Conservation (phyloP, 2,329 filamentous ascomycete species). For the Thermoascus crustaceus region DNA sequence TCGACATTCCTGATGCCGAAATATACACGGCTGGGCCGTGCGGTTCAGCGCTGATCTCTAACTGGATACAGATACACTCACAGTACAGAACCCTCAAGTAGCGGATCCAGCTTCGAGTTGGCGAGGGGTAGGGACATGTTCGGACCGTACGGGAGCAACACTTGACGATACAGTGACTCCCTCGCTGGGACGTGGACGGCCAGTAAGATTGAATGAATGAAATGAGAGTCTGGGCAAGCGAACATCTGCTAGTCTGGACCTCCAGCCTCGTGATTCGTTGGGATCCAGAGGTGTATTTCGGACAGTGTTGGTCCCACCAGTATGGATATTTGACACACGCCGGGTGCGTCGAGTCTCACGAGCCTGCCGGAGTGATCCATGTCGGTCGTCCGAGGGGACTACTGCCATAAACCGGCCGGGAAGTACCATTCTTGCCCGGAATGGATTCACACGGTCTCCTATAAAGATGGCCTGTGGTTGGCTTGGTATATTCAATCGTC, state of each 20-base stretch:
- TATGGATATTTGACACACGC: background rate
- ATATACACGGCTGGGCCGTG: too few species aligned
- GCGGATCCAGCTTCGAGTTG: slow-evolving; percentile 16
- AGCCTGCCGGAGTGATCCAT: slow-evolving; percentile 13
- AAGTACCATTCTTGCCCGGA: slow-evolving; percentile 27
- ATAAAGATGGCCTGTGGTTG: slow-evolving; percentile 29
- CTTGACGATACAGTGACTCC: background rate
- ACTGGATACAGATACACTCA: background rate
- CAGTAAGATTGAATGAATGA: slow-evolving; percentile 1
- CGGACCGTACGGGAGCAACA: background rate
- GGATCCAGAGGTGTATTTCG: background rate
- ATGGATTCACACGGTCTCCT: slow-evolving; percentile 22
- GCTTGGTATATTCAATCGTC: slow-evolving; percentile 18
- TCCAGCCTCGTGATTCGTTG: background rate
- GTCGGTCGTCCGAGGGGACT: slow-evolving; percentile 18
- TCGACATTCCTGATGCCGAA: too few species aligned
- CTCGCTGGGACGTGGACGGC: background rate
- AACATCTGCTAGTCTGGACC: background rate
- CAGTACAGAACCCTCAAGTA: slow-evolving; percentile 6
- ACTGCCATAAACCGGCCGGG: slow-evolving; percentile 29
- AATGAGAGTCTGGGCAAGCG: background rate
- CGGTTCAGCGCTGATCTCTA: too few species aligned
- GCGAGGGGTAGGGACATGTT: slow-evolving; percentile 10
- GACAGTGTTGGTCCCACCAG: background rate
- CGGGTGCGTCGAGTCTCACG: slow-evolving; percentile 9